Conservation (phyloP, 2,329 filamentous ascomycete species). For the Neofusicoccum kwambonambiense region DNA sequence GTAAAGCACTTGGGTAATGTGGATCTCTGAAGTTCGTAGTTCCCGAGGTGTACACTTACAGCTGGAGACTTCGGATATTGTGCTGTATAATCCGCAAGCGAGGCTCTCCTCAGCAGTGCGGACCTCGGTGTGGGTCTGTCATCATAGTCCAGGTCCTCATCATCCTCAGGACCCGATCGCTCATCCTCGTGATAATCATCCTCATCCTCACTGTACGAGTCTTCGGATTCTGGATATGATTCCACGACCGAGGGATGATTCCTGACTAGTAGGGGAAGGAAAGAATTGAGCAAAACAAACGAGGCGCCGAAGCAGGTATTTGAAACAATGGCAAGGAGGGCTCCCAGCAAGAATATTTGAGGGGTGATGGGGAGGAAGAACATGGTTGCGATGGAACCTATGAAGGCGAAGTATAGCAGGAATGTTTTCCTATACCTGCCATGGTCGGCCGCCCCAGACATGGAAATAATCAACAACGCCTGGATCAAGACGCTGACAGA, state of each 20-base stretch:
- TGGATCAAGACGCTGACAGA: conserved; percentile 88
- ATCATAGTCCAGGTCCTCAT: background rate
- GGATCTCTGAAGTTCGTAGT: background rate
- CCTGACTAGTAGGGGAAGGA: conserved; percentile 84
- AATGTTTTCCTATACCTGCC: conserved; percentile 84
- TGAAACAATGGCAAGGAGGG: conserved; percentile 80
- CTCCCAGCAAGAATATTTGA: conserved; percentile 75
- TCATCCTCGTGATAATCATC: conserved; percentile 23
- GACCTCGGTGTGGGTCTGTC: background rate
- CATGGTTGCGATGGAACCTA: conserved; percentile 82
- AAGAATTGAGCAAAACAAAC: conserved; percentile 93
- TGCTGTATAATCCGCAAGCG: background rate
- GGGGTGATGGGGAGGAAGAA: conserved; percentile 77
- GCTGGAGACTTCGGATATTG: conserved; percentile 5
- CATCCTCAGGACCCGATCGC: background rate
- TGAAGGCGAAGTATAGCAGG: conserved; percentile 78
- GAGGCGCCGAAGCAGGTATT: conserved; percentile 95
- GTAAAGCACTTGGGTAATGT: background rate
- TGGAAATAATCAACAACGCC: conserved; percentile 87
- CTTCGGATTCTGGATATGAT: conserved; percentile 19
- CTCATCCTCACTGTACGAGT: conserved; percentile 29
- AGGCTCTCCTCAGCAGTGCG: conserved; percentile 5
- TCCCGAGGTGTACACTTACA: background rate
- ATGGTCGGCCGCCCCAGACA: conserved; percentile 94
- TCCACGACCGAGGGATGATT: conserved; percentile 65